These are phyloP conservation scores for Saksenaea vasiformis DNA, from an alignment of 371 early-diverging fungal species.

Conservation along the genomic window DNA sequence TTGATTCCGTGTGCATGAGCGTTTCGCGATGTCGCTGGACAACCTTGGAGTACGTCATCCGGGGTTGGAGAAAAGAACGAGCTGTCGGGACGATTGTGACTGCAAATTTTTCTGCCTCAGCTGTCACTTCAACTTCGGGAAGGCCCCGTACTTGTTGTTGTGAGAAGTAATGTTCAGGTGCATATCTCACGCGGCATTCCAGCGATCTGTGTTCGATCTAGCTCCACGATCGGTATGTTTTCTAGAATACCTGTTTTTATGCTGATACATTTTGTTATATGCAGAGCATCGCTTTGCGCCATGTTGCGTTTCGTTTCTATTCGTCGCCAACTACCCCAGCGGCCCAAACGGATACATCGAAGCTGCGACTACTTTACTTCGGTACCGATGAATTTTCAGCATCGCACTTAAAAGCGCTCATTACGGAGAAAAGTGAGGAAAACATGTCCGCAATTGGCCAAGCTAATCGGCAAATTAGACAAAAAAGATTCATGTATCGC, in stretches of 20 bases:
- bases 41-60: too few relatives aligned
- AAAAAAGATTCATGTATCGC: constrained; percentile 25
- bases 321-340: not conserved
- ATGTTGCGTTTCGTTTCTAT: not conserved
- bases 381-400: constrained; percentile 85
- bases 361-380: constrained; percentile 70
- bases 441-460: not conserved
- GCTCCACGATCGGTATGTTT: not conserved
- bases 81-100: too few relatives aligned
- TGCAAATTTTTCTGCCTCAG: too few relatives aligned
- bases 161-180: not conserved
- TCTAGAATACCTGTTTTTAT: not conserved
- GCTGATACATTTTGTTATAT: too few relatives aligned
- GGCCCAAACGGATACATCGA: constrained; percentile 3
- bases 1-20: too few relatives aligned
- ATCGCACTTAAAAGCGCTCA: constrained; percentile 61
- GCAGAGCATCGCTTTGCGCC: not conserved
- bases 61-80: too few relatives aligned
- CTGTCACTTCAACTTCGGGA: too few relatives aligned
- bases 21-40: too few relatives aligned
- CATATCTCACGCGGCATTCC: not conserved
- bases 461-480: not conserved
- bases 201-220: not conserved
- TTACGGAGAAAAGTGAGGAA: constrained; percentile 48
- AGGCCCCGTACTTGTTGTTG: not conserved